Base-by-base conservation (phyloP, 345 rosid genomes). In the Noccaea bulbosa region DNA sequence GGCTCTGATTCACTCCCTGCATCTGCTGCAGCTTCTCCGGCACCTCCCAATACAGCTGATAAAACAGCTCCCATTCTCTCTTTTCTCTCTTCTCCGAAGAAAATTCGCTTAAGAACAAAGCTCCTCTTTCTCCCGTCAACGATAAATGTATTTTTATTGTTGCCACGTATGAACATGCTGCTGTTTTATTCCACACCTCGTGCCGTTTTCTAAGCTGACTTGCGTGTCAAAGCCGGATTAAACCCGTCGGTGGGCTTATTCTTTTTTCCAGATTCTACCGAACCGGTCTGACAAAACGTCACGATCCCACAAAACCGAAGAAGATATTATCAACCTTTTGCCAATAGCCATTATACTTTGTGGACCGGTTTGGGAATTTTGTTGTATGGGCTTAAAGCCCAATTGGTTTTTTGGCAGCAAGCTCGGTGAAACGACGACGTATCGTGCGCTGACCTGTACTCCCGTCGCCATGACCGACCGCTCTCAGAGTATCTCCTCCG, bases 31-130 rank as follows among this genome's bases (percentile, higher is more conserved):
- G 5, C 67, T 45, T 2, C 57, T 27, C 40, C 73, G 15, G 32
- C 24, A 45, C 54, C 16, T 15, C 72, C 80, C 0, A 56, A 0
- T 0, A 84, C 0, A 55, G 55, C 11, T 43, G 98, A 88, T 0
- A 89, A 7, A 5, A 54, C 0, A 7, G 76, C 65, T 55, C 96
- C 91, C 96, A 88, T 83, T 34, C 4, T 62, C 14, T 16, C 38
- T 11, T 11, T 9, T 17, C n/a, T 24, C 43, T 66, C 35, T 43
- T 40, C 24, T 8, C 7, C 16, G 22, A n/a, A 50, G 48, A 65
- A 40, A 30, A 39, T 60, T 5, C 7, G 74, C 35, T 70, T 49
- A 24, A 45, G 24, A 24, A 20, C 50, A 6, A 65, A 48, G 59
- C 32, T 34, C 4, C 4, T 41, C 45, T 49, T 49, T 48, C 44